Evolutionary conservation across 1,139 yeast species (phyloP), one percentile per base, ranked within the genome.

Genomic region (Nakaseomyces uthaithaninus): DNA sequence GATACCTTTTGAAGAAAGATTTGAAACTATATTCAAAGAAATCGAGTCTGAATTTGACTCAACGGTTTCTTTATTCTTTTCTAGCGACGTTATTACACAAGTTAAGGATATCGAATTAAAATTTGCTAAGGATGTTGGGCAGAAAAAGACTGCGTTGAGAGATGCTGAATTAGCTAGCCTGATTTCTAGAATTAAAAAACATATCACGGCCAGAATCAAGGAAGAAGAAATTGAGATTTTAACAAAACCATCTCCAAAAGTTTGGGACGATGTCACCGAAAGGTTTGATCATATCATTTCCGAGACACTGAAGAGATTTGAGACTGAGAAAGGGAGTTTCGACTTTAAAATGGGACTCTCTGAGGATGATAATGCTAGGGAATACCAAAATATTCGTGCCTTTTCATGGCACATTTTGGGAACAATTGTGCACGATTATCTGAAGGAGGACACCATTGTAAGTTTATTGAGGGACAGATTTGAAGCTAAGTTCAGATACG

Each of bases 401-500:
- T 64, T 67, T 37, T 72, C 85, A 1, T 89, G 97, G 96, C 57
- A 65, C 27, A 64, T 68, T 23, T 74, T 87, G 47, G 72, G 78
- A 46, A 69, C 68, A 3, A 65, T 75, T 15, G 67, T 81, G 37
- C 80, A 72, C 48, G 82, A 79, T 44, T 71, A 74, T 42, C 60
- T 81, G 39, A 71, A 73, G 15, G 80, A 74, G 46, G 86, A 79
- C 38, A 73, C 69, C 15, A 67, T 77, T 16, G 67, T 78, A 2
- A 66, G 67, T 37, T 67, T 80, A 20, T 59, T 82, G 53, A 76
- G 80, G 58, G 84, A 78, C 41, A 66, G 74, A 46, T 91, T 91
- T 63, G 97, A 89, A 53, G 85, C 80, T 45, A 67, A 66, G 41
- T 91, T 91, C 65, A 71, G 93, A 51, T 91, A 83, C 59, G 95